These are phyloP conservation scores for Bauhinia variegata DNA, from an alignment of 306 rosid genomes.

Conservation along the genomic window DNA sequence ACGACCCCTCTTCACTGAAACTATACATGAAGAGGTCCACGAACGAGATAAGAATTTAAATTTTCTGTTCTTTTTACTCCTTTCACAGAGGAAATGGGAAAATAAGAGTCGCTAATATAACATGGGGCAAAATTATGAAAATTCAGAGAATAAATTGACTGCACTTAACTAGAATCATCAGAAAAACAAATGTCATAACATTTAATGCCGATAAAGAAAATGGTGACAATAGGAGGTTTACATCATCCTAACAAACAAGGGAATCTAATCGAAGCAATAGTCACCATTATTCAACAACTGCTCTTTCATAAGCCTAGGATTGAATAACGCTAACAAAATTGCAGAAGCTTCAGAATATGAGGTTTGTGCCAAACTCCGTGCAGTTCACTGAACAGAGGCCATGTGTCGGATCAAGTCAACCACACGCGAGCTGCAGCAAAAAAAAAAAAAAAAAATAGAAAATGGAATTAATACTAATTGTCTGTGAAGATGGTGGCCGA, in stretches of 20 bases:
- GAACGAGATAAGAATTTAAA: neutral
- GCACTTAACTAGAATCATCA: too few species aligned
- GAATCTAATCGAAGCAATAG: neutral
- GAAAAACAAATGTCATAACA: too few species aligned
- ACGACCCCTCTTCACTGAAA: too few species aligned
- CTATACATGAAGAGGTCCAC: neutral
- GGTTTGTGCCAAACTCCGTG: neutral
- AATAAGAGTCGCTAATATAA: neutral
- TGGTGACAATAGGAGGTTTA: too few species aligned
- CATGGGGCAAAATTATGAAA: neutral
- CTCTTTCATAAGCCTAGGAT: neutral
- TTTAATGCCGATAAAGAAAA: too few species aligned
- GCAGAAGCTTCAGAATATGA: slow-evolving; percentile 6
- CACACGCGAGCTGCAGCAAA: slow-evolving; percentile 49
- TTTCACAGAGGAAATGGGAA: neutral
- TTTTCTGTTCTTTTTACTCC: neutral
- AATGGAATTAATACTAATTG: neutral
- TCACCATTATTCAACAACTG: slow-evolving; percentile 13
- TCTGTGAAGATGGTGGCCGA: neutral
- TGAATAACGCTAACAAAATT: neutral
- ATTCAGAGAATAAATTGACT: neutral
- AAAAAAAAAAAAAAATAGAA: neutral
- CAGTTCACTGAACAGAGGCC: slow-evolving; percentile 38
- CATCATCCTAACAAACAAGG: too few species aligned
- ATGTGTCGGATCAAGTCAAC: slow-evolving; percentile 59